A percentile compares a stretch with the other conserved stretches of the same genome.
Conservation (phyloP, 257 asterid species). For the Apocynum venetum region DNA sequence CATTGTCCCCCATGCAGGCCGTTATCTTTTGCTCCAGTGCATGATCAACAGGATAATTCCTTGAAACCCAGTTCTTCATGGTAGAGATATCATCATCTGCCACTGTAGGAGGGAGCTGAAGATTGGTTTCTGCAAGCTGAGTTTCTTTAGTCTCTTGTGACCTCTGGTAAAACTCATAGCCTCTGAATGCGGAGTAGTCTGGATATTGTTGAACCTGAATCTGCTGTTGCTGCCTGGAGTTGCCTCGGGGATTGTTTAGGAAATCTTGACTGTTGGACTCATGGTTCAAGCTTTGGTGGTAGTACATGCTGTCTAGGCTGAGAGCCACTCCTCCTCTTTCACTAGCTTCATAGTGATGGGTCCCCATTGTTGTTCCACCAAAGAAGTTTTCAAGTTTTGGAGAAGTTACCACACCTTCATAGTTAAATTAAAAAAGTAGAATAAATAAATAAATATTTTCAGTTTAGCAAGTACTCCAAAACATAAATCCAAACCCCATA, state of each 20-base stretch:
- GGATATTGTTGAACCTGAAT: slow-evolving; percentile 42
- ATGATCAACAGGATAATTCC: slow-evolving; percentile 35
- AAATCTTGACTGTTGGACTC: slow-evolving; percentile 44
- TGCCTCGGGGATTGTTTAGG: slow-evolving; percentile 29
- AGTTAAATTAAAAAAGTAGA: slow-evolving; percentile 7
- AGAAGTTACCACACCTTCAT: slow-evolving; percentile 43
- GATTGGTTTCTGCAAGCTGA: slow-evolving; percentile 20
- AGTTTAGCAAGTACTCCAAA: slow-evolving; percentile 8
- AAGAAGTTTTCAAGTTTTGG: slow-evolving; percentile 90
- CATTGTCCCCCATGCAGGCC: slow-evolving; percentile 31
- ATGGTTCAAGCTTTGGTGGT: slow-evolving; percentile 37
- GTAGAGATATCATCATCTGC: slow-evolving; percentile 35
- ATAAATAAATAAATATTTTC: slow-evolving; percentile 12
- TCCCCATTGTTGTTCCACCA: slow-evolving; percentile 64
- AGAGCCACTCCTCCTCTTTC: slow-evolving; percentile 60
- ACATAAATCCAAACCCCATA: slow-evolving; percentile 4
- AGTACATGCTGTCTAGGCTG: slow-evolving; percentile 75
- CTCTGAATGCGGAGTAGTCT: slow-evolving; percentile 38
- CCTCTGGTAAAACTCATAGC: slow-evolving; percentile 40
- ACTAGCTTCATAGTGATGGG: slow-evolving; percentile 53
- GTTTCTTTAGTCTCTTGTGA: slow-evolving; percentile 30
- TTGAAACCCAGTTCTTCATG: slow-evolving; percentile 56
- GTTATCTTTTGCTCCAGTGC: slow-evolving; percentile 39
- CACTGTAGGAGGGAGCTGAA: slow-evolving; percentile 42
- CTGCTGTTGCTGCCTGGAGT: slow-evolving; percentile 34